Conservation (phyloP, 2,329 filamentous ascomycete species). For the Amauroascus niger region DNA sequence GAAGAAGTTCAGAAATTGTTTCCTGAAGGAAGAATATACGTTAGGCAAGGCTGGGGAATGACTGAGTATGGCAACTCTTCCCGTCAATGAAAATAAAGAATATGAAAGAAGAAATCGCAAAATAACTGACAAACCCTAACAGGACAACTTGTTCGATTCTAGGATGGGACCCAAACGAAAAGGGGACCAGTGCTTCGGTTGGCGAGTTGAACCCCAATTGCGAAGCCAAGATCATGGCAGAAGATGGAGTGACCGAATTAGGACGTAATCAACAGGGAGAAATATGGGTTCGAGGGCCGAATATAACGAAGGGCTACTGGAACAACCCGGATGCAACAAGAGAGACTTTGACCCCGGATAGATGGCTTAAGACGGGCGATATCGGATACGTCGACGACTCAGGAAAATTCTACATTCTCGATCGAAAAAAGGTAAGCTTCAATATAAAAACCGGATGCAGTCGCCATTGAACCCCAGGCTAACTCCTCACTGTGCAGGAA, state of each 20-base stretch:
- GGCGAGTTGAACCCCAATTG: conserved; percentile 62
- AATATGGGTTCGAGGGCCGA: conserved; percentile 63
- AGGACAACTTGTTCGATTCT: conserved; percentile 59
- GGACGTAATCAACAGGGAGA: conserved; percentile 53
- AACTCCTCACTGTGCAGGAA: conserved; percentile 34
- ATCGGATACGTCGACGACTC: conserved; percentile 53
- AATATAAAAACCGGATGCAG: background rate
- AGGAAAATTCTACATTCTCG: conserved; percentile 56
- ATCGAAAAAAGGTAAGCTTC: conserved; percentile 55
- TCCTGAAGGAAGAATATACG: conserved; percentile 39
- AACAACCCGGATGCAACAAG: conserved; percentile 56
- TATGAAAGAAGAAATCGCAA: background rate
- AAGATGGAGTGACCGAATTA: conserved; percentile 40
- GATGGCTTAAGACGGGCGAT: conserved; percentile 65
- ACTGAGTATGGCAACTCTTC: conserved; percentile 47
- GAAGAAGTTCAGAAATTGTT: conserved; percentile 52
- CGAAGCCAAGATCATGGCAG: conserved; percentile 55
- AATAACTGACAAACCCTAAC: background rate
- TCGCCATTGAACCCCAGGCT: background rate
- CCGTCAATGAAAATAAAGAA: background rate
- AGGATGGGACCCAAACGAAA: conserved; percentile 50
- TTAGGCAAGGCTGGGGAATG: conserved; percentile 79
- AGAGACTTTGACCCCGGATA: conserved; percentile 51
- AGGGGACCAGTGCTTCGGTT: conserved; percentile 43
- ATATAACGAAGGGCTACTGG: conserved; percentile 70